Base-by-base conservation (phyloP, 148 eudicot species). In the Pouteria glomerata region DNA sequence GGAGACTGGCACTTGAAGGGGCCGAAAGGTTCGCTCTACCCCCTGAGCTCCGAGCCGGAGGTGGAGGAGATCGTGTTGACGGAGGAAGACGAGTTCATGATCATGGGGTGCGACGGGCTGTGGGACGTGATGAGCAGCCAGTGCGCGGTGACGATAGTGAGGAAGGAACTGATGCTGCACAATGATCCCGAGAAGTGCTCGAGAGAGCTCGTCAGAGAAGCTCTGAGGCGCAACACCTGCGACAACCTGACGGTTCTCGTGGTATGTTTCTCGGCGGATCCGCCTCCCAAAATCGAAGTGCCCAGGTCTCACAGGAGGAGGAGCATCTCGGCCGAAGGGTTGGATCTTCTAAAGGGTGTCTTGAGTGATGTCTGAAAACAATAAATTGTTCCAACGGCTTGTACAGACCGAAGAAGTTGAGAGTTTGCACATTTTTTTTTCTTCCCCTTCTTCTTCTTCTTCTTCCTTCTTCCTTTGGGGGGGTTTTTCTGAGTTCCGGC, bases 111-210 rank as follows among this genome's bases (percentile, higher is more conserved):
- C 63, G 87, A 86, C 42, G 89, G 89, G 13, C 63, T 86, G 10
- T 86, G 89, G 89, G 89, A 86, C 33, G 89, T 86, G 33, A 86
- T 86, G 87, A 86, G 90, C 63, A 86, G 90, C 77, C 87, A 83
- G 55, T 83, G 76, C 6, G 87, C 90, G 0, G 87, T 86, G 2
- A 83, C 90, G 2, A 69, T 83, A 3, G 83, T 81, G 4, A 81
- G 90, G 73, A 83, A 70, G 41, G 85, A 84, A 77, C 85, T 86
- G 15, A 86, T 86, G 90, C 18, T 65, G 23, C 90, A 86, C 73
- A 86, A 86, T 57, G 90, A 86, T 57, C 90, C 90, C 3, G 84
- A 77, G 60, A 74, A 72, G 62, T 86, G 87, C 71, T 81, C 87
- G 8, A 73, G 74, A 68, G 73, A 37, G 56, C 82, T 86, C 16